Percentiles rank a stretch among this genome's conserved stretches.
phyloP scores from a whole-genome alignment of 2,329 filamentous ascomycete species.

The Clarireedia homoeocarpa region DNA sequence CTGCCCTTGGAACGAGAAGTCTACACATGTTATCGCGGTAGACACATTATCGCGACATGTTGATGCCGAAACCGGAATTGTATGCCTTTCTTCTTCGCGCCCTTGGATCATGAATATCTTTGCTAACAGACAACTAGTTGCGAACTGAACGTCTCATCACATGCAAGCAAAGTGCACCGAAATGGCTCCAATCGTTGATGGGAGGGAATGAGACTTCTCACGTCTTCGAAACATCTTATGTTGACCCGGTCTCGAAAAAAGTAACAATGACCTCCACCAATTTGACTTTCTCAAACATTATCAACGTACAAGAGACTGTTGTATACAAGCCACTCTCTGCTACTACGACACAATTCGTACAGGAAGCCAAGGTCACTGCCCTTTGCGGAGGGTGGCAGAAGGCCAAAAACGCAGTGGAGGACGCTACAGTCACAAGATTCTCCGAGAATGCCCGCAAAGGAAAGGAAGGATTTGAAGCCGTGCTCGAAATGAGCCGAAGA shows the following conservation, averaged over 20 bases:
- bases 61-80: conserved; percentile 57
- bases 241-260: conserved; percentile 73
- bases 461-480: conserved; percentile 88
- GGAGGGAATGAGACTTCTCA: conserved; percentile 75
- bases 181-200: conserved; percentile 74
- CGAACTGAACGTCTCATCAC: conserved; percentile 64
- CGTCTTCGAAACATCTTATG: conserved; percentile 93
- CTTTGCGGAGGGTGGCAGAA: conserved; percentile 95
- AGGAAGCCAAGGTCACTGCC: conserved; percentile 88
- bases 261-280: conserved; percentile 97
- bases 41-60: conserved; percentile 76
- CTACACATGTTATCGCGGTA: conserved; percentile 91
- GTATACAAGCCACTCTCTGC: conserved; percentile 60
- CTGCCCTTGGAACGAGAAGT: conserved; percentile 97
- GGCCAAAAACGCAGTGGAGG: conserved; percentile 93
- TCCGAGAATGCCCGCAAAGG: conserved; percentile 86
- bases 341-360: conserved; percentile 69
- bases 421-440: conserved; percentile 81
- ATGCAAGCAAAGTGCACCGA: conserved; percentile 59
- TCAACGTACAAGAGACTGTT: conserved; percentile 90
- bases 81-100: conserved; percentile 34
- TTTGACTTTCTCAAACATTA: conserved; percentile 82
- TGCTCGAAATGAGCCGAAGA: conserved; percentile 84
- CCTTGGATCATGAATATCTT: background rate
- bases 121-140: conserved; percentile 37